Evolutionary conservation across 2,329 filamentous ascomycete species (phyloP).

Genomic region (Ophiosphaerella herpotricha): DNA sequence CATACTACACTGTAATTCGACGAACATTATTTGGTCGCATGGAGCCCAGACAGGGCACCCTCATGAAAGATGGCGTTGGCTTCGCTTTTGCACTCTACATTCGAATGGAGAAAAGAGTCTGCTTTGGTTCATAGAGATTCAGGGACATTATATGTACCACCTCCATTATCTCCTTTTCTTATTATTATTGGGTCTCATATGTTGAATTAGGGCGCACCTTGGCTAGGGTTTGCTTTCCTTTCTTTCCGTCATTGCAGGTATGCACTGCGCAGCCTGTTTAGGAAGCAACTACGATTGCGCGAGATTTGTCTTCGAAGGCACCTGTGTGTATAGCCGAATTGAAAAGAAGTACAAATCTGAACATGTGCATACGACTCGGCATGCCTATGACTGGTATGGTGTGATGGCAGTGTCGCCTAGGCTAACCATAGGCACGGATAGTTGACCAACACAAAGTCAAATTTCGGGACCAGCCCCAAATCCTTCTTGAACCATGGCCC

Average conservation of each 20-base stretch:
- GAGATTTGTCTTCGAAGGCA: not conserved
- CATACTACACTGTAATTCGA: conserved; percentile 37
- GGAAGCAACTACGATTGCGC: not conserved
- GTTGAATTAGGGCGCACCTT: conserved; percentile 7
- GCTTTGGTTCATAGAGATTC: conserved; percentile 4
- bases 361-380: not conserved
- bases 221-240: conserved; percentile 1
- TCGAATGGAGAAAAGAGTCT: conserved; percentile 1
- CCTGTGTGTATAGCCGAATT: conserved; percentile 5
- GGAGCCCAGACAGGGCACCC: conserved; percentile 18
- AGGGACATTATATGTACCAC: conserved; percentile 5
- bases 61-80: conserved; percentile 32
- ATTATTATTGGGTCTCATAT: conserved; percentile 4
- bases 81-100: conserved; percentile 7
- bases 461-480: conserved; percentile 3
- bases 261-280: conserved; percentile 6
- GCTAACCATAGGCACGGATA: conserved; percentile 2
- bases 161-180: not conserved
- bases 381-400: not conserved
- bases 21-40: conserved; percentile 22
- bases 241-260: conserved; percentile 2
- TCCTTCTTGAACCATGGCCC: not conserved
- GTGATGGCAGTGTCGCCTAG: not conserved
- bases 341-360: conserved; percentile 4
- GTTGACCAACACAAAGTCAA: not conserved